Evolutionary conservation across 2,329 filamentous ascomycete species (phyloP).

Genomic region (Ascochyta pisi): DNA sequence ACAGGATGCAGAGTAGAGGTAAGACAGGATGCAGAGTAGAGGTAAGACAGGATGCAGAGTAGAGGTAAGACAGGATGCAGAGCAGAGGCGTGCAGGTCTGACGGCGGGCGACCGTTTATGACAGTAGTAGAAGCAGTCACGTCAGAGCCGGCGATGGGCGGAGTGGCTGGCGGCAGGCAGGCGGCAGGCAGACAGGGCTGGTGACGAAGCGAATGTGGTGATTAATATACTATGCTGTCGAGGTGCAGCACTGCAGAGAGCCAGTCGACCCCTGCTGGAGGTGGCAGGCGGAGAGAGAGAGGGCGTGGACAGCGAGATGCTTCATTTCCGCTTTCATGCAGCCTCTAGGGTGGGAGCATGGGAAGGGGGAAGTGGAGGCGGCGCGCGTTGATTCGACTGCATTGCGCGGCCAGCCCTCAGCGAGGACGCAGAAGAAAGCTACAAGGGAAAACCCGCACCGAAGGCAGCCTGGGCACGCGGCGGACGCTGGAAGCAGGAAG

Average conservation of each 20-base stretch:
- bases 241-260: background rate
- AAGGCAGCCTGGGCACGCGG: background rate
- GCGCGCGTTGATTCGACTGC: background rate
- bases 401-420: background rate
- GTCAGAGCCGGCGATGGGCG: slow-evolving; percentile 8
- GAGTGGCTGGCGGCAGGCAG: slow-evolving; percentile 18
- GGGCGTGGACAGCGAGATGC: slow-evolving; percentile 15
- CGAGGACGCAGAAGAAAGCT: slow-evolving; percentile 1
- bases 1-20: background rate
- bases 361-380: background rate
- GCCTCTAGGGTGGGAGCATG: background rate
- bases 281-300: slow-evolving; percentile 5
- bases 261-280: slow-evolving; percentile 14
- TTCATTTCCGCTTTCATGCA: slow-evolving; percentile 17
- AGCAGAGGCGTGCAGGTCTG: slow-evolving; percentile 15
- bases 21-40: slow-evolving; percentile 9
- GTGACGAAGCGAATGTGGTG: slow-evolving; percentile 6
- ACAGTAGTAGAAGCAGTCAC: slow-evolving; percentile 9
- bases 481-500: background rate
- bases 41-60: no score
- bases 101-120: slow-evolving; percentile 37
- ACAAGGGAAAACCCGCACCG: background rate
- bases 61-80: background rate
- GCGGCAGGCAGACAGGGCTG: slow-evolving; percentile 28
- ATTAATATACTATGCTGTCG: slow-evolving; percentile 13